Evolutionary conservation across 768 basidiomycete species (phyloP), one percentile per base, ranked within the genome.

Genomic region (Boletus barrowsii): DNA sequence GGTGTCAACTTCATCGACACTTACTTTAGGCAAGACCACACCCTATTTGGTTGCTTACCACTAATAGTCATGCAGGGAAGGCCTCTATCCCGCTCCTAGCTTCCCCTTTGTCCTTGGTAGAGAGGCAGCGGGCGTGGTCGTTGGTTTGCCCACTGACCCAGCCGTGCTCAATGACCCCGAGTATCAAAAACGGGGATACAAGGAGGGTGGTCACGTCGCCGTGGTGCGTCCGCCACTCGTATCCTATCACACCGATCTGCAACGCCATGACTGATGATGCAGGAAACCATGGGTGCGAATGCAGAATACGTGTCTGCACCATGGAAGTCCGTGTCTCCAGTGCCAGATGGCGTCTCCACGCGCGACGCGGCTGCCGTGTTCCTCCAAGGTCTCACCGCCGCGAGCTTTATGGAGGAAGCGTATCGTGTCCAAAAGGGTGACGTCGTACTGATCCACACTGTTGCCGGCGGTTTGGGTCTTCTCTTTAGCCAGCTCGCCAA

Each of bases 1-100:
- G 91, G 90, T 8, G 80, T 96, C 62, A 97, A 97, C 75, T 97
- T 89, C 68, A 92, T 88, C 65, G 88, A 90, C 66, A 84, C 83
- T 42, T 95, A 97, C 69, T 83, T 80, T 65, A 78, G 93, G 82
- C 86, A 72, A 68, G 72, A 61, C 37, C 13, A 10, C 4, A 14
- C 18, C 24, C 22, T 45, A 11, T 47, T 30, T 32, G 17, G n/a
- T 26, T 17, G 24, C n/a, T 51, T n/a, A 56, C 29, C 14, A 15
- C 30, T 26, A n/a, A 49, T 14, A 15, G 32, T 30, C 18, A 49
- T 32, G 24, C 64, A 87, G 82, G 57, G 68, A 77, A 58, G 90
- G 90, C 0, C 59, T 90, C 15, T 93, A 92, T 66, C 78, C 81
- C 13, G 64, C 76, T 39, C 66, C 77, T 49, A 61, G 72, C 11